These are phyloP conservation scores for Aspergillus sclerotiicarbonarius DNA, from an alignment of 495 filamentous ascomycete species.

Conservation along the genomic window DNA sequence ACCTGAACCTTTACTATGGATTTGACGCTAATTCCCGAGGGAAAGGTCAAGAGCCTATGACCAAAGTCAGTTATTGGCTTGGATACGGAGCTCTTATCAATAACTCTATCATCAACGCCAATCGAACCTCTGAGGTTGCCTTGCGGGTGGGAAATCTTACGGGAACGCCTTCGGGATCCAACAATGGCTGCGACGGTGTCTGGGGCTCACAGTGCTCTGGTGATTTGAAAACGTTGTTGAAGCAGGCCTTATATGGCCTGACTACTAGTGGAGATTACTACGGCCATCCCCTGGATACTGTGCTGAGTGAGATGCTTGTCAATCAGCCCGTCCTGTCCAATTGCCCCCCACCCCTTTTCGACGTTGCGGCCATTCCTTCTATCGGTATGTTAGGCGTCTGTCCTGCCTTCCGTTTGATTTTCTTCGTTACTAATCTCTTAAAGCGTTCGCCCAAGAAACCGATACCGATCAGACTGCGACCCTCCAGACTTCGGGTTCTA, in stretches of 20 bases:
- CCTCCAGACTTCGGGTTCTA: slow-evolving; percentile 31
- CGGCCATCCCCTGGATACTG: slow-evolving; percentile 30
- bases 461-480: slow-evolving; percentile 26
- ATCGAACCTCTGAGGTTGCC: slow-evolving; percentile 42
- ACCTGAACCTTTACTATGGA: slow-evolving; percentile 39
- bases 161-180: slow-evolving; percentile 32
- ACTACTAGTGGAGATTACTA: slow-evolving; percentile 30
- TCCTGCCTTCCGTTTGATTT: neutral
- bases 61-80: slow-evolving; percentile 43
- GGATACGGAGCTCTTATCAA: slow-evolving; percentile 37
- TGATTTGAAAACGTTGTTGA: slow-evolving; percentile 32
- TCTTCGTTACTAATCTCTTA: slow-evolving; percentile 7
- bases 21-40: slow-evolving; percentile 38
- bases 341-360: slow-evolving; percentile 36
- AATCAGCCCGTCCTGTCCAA: slow-evolving; percentile 22
- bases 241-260: slow-evolving; percentile 29
- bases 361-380: slow-evolving; percentile 37
- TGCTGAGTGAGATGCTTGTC: slow-evolving; percentile 30
- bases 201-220: slow-evolving; percentile 38
- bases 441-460: slow-evolving; percentile 39
- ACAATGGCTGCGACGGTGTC: slow-evolving; percentile 45
- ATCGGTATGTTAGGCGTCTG: slow-evolving; percentile 28
- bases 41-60: slow-evolving; percentile 38
- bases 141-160: slow-evolving; percentile 44
- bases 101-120: slow-evolving; percentile 30